A percentile compares a stretch with the other conserved stretches of the same genome.
Conservation (phyloP, 495 filamentous ascomycete species). For the Hyaloscypha variabilis region DNA sequence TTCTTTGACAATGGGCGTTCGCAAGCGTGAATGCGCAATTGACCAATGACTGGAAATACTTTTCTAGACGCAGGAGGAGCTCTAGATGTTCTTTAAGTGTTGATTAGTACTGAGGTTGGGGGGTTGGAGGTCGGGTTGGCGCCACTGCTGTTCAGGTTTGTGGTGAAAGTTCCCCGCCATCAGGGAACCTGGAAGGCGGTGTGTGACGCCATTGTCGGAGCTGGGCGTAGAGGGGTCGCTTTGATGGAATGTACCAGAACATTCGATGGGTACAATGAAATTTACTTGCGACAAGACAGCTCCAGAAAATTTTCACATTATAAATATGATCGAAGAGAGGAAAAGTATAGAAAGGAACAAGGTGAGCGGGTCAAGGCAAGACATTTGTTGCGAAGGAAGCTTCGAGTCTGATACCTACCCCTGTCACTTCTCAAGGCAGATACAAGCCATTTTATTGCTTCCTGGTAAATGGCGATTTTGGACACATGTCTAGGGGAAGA, state of each 20-base stretch:
- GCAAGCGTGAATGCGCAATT: slow-evolving; percentile 4
- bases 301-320: not conserved
- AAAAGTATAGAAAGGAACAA: not conserved
- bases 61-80: not conserved
- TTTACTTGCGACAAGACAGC: no score
- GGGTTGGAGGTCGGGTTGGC: slow-evolving; percentile 1
- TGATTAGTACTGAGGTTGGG: not conserved
- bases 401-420: not conserved
- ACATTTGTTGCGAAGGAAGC: not conserved
- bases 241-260: slow-evolving; percentile 2
- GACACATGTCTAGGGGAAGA: not conserved
- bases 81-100: not conserved
- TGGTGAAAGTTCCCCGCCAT: slow-evolving; percentile 5
- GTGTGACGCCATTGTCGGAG: not conserved
- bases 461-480: not conserved
- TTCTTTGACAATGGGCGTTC: not conserved
- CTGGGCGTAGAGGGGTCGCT: not conserved
- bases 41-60: slow-evolving; percentile 14
- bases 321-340: not conserved
- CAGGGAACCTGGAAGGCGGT: not conserved
- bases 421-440: not conserved
- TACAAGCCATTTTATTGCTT: not conserved
- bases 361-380: not conserved
- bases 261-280: not conserved
- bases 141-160: not conserved